Conservation (phyloP, 2,329 filamentous ascomycete genomes). For the Beauveria asiatica region DNA sequence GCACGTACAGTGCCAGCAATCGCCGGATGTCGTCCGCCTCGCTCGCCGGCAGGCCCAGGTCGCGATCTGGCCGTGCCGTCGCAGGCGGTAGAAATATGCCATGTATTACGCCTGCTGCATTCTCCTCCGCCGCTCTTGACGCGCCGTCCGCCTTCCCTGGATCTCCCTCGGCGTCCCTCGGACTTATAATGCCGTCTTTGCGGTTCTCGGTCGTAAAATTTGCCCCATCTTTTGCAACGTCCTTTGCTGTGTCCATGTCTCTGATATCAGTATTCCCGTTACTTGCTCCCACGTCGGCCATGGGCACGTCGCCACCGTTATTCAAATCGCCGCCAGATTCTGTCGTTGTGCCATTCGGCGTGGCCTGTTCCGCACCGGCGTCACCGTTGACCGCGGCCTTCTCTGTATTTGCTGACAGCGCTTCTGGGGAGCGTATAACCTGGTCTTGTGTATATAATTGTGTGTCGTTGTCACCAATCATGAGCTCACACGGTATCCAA, state of each 20-base stretch:
- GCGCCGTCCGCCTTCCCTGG: not conserved
- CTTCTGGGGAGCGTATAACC: constrained; percentile 29
- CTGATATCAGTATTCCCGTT: constrained; percentile 4
- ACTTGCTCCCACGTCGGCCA: constrained; percentile 22
- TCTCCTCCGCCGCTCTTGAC: not conserved
- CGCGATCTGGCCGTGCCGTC: constrained; percentile 55
- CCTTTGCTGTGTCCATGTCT: constrained; percentile 15
- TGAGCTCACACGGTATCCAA: constrained; percentile 53
- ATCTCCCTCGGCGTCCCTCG: not conserved
- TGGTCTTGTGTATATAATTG: constrained; percentile 44
- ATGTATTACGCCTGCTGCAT: constrained; percentile 49
- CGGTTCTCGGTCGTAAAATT: not conserved
- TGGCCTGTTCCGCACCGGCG: not conserved
- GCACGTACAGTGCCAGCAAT: constrained; percentile 66
- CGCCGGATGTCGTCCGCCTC: constrained; percentile 75
- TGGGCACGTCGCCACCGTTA: constrained; percentile 20
- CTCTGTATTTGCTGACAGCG: constrained; percentile 19
- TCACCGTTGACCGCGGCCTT: constrained; percentile 16
- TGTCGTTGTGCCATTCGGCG: constrained; percentile 12
- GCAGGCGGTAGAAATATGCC: constrained; percentile 63
- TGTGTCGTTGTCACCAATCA: constrained; percentile 48
- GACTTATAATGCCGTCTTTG: not conserved
- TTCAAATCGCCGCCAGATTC: constrained; percentile 11
- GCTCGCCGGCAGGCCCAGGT: constrained; percentile 60
- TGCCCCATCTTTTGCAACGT: constrained; percentile 13